phyloP scores from a whole-genome alignment of 1,139 yeast species.

The Debaryomyces subglobosus region DNA sequence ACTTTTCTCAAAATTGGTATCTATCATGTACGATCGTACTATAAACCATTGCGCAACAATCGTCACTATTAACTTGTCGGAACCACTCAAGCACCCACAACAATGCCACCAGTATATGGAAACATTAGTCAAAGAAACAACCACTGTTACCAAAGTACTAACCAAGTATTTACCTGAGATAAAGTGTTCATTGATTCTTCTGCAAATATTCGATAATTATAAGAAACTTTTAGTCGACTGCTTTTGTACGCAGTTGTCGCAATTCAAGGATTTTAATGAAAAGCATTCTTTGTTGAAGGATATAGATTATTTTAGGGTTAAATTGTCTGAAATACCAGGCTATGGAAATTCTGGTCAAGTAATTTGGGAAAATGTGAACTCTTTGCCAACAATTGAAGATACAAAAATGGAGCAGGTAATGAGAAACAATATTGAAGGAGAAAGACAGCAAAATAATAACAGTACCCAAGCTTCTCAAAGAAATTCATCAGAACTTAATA shows the following conservation, averaged over 20 bases:
- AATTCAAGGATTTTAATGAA: conserved; percentile 55
- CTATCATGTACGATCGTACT: conserved; percentile 72
- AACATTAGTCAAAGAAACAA: conserved; percentile 65
- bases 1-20: conserved; percentile 64
- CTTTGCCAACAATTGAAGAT: conserved; percentile 56
- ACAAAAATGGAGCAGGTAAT: conserved; percentile 49
- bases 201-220: conserved; percentile 63
- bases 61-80: conserved; percentile 53
- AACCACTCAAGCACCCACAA: conserved; percentile 40
- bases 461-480: conserved; percentile 3
- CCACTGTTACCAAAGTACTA: conserved; percentile 63
- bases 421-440: conserved; percentile 42
- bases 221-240: conserved; percentile 59
- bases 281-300: conserved; percentile 60
- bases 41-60: conserved; percentile 50
- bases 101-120: conserved; percentile 68
- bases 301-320: conserved; percentile 66
- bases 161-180: conserved; percentile 58
- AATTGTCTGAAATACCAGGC: conserved; percentile 61
- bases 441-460: conserved; percentile 10
- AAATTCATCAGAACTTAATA: conserved; percentile 3
- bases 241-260: conserved; percentile 53
- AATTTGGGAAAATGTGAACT: conserved; percentile 65
- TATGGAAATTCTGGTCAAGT: conserved; percentile 69
- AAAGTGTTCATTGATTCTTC: conserved; percentile 53